These are phyloP conservation scores for Aspergillus tamarii DNA, from an alignment of 2,329 filamentous ascomycete genomes.

Conservation along the genomic window DNA sequence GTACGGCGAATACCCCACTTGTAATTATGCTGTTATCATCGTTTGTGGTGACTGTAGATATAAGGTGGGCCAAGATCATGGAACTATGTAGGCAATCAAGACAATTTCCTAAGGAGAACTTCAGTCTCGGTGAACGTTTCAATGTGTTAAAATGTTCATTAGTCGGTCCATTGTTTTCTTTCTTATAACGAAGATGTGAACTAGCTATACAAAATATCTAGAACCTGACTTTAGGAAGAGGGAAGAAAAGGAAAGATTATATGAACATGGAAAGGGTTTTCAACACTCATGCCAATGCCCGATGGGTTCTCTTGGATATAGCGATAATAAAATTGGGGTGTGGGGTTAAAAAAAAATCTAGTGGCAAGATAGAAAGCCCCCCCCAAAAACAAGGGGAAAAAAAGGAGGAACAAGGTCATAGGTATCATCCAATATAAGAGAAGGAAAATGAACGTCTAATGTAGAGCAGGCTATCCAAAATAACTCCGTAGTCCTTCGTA, in stretches of 20 bases:
- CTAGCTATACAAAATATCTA: not conserved
- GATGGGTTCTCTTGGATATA: not conserved
- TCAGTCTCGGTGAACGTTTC: not conserved
- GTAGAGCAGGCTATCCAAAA: conserved; percentile 48
- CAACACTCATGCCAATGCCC: not conserved
- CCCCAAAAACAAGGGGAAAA: conserved; percentile 1
- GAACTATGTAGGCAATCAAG: not conserved
- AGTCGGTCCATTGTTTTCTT: not conserved
- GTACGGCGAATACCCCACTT: not conserved
- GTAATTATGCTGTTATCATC: not conserved
- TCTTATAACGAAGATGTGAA: not conserved
- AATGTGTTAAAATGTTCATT: not conserved
- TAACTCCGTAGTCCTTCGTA: conserved; percentile 82
- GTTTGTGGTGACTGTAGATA: not conserved
- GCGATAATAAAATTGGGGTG: not conserved
- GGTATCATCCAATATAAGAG: conserved; percentile 22
- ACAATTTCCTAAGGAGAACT: not conserved
- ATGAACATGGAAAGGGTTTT: not conserved
- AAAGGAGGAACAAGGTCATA: conserved; percentile 17
- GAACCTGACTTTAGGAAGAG: not conserved
- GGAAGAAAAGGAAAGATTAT: not conserved
- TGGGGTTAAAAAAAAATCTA: too few relatives aligned
- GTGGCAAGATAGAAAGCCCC: too few relatives aligned
- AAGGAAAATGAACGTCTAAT: conserved; percentile 6
- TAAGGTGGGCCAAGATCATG: not conserved